Evolutionary conservation across 768 basidiomycete species (phyloP).

Genomic region (Glaciozyma martinii): DNA sequence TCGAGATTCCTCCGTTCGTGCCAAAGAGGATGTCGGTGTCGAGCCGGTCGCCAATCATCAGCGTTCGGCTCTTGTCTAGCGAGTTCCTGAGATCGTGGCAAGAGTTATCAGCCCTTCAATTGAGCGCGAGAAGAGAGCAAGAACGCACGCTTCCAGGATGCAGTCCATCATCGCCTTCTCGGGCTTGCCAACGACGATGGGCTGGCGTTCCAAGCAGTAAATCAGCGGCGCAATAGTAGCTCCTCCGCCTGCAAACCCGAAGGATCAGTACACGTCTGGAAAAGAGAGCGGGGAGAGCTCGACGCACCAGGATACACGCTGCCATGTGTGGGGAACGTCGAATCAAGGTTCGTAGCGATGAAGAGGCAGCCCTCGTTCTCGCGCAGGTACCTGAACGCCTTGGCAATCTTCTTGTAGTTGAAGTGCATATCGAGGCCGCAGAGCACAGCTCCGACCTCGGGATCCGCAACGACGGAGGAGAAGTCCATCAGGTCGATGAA

Average conservation of each 20-base stretch:
- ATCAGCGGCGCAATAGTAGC: conserved; percentile 70
- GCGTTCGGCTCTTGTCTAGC: conserved; percentile 66
- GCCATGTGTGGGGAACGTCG: conserved; percentile 65
- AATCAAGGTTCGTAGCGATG: conserved; percentile 83
- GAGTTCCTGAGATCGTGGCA: conserved; percentile 54
- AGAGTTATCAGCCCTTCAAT: not conserved
- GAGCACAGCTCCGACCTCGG: conserved; percentile 71
- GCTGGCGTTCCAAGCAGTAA: conserved; percentile 51
- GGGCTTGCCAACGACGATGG: conserved; percentile 78
- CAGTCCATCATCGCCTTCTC: conserved; percentile 79
- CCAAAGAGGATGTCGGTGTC: conserved; percentile 94
- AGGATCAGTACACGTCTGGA: not conserved
- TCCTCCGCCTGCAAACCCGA: conserved; percentile 46
- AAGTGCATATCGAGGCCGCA: conserved; percentile 69
- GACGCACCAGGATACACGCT: conserved; percentile 26
- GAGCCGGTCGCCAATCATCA: conserved; percentile 91
- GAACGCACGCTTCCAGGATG: conserved; percentile 63
- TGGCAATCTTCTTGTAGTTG: conserved; percentile 91
- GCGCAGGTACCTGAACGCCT: conserved; percentile 84
- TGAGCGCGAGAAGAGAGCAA: not conserved
- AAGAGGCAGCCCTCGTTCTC: conserved; percentile 54
- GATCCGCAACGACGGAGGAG: conserved; percentile 48
- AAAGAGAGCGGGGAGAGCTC: not conserved
- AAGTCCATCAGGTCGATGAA: conserved; percentile 62
- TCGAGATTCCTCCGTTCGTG: conserved; percentile 68